Evolutionary conservation across 2,329 filamentous ascomycete species (phyloP), one percentile per base, ranked within the genome.

Genomic region (Colletotrichum destructivum): DNA sequence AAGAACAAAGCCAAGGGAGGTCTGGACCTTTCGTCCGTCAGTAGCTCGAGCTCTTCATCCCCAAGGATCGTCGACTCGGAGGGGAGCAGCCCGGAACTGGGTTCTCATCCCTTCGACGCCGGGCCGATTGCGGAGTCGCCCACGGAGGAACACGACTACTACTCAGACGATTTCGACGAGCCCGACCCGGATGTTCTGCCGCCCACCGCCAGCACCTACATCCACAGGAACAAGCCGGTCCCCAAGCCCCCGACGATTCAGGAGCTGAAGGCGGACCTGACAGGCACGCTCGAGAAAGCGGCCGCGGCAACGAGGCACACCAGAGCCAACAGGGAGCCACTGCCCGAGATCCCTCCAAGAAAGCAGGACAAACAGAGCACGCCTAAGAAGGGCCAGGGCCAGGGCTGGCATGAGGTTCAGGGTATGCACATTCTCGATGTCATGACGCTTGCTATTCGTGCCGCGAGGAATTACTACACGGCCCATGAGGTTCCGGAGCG

Each of bases 161-260:
- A 87, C 73, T 88, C 85, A 59, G 89, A 90, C 54, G 89, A 91
- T 64, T 89, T 89, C 77, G 88, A 90, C 42, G 89, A 92, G 70
- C 86, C 87, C 23, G 93, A 94, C 71, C 89, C 90, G 40, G 88
- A 92, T 72, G 96, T 99, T 90, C 90, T 98, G 4, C 96, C 96
- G n/a, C 96, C 96, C 0, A 99, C 96, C 0, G 94, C 96, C 51
- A 98, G 95, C 87, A 99, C 96, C 3, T 99, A 98, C 82, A 95
- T 94, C 75, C 91, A 95, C 78, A 92, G 93, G 76, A 92, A 94
- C 72, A 94, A 95, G 77, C 91, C 92, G 69, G 88, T 97, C 26
- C 91, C 94, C 13, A 96, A 93, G 62, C 94, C 95, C 49, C 96
- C 96, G 11, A 93, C 96, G 71, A 90, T 96, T 74, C 86, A 90